Evolutionary conservation across 768 basidiomycete species (phyloP), one percentile per base, ranked within the genome.

Genomic region (Rhizopogon vesiculosus): DNA sequence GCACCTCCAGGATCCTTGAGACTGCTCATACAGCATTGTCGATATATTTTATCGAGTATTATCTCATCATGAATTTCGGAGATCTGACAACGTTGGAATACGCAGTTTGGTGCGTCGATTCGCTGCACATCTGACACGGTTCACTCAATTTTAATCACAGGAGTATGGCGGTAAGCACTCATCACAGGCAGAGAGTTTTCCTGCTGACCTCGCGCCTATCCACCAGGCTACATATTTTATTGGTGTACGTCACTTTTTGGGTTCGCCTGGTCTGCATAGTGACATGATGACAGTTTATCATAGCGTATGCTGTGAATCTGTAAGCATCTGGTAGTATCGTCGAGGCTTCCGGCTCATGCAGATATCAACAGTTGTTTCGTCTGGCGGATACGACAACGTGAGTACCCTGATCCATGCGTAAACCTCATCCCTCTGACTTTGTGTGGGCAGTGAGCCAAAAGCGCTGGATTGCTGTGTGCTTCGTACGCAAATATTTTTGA

Each of bases 311-410:
- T 31, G 54, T 52, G 15, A 55, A 55, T 52, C 13, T 55, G 54
- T 55, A 13, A 35, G 54, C 29, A 18, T 55, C 19, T 16, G 3
- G 5, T 15, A 48, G 5, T 29, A 39, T 35, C 4, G 5, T 19
- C 13, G 25, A 39, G 9, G 15, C 25, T 29, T 1, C 1, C 19
- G n/a, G 9, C 13, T 51, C 15, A 22, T 16, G 16, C 25, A 35
- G 9, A 55, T 5, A 7, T 7, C 18, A 22, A 19, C 44, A 63
- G 62, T 9, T 60, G 48, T 41, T 63, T 61, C 28, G 33, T 63
- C 29, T 63, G 62, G 62, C 62, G 62, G 18, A 55, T 63, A 18
- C 57, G 59, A 59, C 56, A 56, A 49, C 22, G 62, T 63, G 46
- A 56, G 62, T 33, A 55, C 8, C 2, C 3, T 4, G 12, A 19